A percentile compares a stretch with the other conserved stretches of the same genome.
Conservation (phyloP, 352 stramenopile genomes). For the Aphanomyces euteiches region DNA sequence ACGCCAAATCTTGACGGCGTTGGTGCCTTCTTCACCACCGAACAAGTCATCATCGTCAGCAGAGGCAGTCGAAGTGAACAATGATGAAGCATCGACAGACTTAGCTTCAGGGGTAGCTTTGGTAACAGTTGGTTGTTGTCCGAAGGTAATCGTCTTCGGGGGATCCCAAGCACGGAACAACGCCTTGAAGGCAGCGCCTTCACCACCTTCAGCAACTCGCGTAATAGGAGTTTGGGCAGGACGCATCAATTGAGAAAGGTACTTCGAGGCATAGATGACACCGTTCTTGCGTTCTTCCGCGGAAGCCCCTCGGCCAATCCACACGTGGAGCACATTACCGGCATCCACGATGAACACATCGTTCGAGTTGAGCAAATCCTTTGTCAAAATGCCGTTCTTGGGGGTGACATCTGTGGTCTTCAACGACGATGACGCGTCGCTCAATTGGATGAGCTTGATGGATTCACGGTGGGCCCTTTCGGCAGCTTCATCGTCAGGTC, state of each 20-base stretch:
- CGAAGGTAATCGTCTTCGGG: conserved; percentile 66
- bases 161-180: conserved; percentile 77
- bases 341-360: conserved; percentile 93
- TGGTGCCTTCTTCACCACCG: conserved; percentile 65
- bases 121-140: conserved; percentile 36
- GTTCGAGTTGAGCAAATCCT: conserved; percentile 72
- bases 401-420: conserved; percentile 62
- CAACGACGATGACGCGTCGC: conserved; percentile 56
- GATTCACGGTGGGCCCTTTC: conserved; percentile 59
- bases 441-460: conserved; percentile 75
- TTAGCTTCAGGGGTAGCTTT: conserved; percentile 48
- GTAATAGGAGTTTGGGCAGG: conserved; percentile 65
- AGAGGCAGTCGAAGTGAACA: conserved; percentile 41
- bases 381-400: conserved; percentile 64
- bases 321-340: conserved; percentile 87
- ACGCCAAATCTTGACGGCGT: conserved; percentile 85
- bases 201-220: conserved; percentile 77
- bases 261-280: conserved; percentile 79
- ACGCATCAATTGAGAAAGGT: conserved; percentile 60
- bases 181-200: conserved; percentile 81
- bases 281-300: conserved; percentile 82
- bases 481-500: conserved; percentile 56
- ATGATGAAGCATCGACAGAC: conserved; percentile 53
- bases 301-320: conserved; percentile 86
- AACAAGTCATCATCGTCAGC: conserved; percentile 67